These are phyloP conservation scores for Fraxinus sp. DNA, from an alignment of 305 asterid genomes.

Conservation along the genomic window DNA sequence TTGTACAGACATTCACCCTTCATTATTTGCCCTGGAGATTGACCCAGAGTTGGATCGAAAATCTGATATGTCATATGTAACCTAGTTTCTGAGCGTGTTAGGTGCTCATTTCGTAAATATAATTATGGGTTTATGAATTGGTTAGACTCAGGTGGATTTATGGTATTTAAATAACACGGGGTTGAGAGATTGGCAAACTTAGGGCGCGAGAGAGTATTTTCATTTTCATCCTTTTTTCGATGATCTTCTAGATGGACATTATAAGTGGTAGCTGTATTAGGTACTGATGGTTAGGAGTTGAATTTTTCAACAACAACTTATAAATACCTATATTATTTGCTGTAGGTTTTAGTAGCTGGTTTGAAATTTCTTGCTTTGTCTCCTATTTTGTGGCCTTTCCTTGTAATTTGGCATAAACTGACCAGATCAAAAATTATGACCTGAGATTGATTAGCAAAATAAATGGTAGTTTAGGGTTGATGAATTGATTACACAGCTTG, in stretches of 20 bases:
- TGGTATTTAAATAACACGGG: background rate
- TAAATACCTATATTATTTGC: background rate
- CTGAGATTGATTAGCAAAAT: background rate
- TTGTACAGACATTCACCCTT: background rate
- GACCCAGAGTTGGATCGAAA: background rate
- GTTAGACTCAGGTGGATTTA: background rate
- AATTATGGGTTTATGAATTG: background rate
- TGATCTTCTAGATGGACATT: conserved; percentile 7
- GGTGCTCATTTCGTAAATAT: conserved; percentile 7
- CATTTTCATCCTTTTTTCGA: background rate
- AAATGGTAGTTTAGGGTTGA: conserved; percentile 8
- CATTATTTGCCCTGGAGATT: background rate
- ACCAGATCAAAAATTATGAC: conserved; percentile 2
- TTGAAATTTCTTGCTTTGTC: conserved; percentile 6
- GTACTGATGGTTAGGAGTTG: conserved; percentile 9
- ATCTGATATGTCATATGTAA: background rate
- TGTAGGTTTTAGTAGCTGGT: conserved; percentile 13
- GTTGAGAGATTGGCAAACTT: conserved; percentile 20
- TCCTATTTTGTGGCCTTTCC: background rate
- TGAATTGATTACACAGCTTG: conserved; percentile 21
- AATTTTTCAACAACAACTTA: background rate
- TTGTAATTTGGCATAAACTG: background rate
- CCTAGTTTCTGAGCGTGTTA: conserved; percentile 7
- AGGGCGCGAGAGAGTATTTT: background rate
- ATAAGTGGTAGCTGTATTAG: conserved; percentile 7